Percentiles rank a stretch among this genome's conserved stretches.
These are phyloP conservation scores for Pleurotus platypus DNA, from an alignment of 768 basidiomycete genomes.

Conservation along the genomic window DNA sequence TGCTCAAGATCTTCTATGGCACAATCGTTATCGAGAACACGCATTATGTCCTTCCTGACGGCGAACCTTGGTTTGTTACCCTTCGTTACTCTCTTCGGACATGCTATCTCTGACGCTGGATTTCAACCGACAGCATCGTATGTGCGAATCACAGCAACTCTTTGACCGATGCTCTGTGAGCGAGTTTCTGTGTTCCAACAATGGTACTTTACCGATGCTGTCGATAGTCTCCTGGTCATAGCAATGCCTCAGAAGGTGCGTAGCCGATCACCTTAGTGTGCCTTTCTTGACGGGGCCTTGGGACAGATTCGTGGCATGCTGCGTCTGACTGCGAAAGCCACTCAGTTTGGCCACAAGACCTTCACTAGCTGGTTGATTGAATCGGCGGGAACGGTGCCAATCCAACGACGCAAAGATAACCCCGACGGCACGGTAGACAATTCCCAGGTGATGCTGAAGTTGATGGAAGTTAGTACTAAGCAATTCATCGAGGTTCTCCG, in stretches of 20 bases:
- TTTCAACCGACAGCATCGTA: conserved; percentile 53
- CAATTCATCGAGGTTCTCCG: neutral
- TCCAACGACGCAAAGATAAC: conserved; percentile 74
- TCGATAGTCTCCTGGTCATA: conserved; percentile 64
- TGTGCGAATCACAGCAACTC: conserved; percentile 87
- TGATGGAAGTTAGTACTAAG: conserved; percentile 52
- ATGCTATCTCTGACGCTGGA: neutral
- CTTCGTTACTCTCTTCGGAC: neutral
- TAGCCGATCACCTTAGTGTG: neutral
- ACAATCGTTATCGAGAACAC: conserved; percentile 82
- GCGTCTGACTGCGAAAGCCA: conserved; percentile 84
- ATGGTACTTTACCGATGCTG: neutral
- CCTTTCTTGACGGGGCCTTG: neutral
- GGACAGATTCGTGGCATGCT: conserved; percentile 71
- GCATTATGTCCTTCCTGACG: conserved; percentile 66
- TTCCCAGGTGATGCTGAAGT: conserved; percentile 58
- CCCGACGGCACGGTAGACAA: conserved; percentile 58
- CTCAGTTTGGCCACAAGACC: conserved; percentile 77
- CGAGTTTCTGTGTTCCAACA: neutral
- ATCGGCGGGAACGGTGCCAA: conserved; percentile 81
- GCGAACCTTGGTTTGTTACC: conserved; percentile 62
- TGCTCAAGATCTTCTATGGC: conserved; percentile 89
- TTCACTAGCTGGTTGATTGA: conserved; percentile 92
- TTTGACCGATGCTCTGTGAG: conserved; percentile 82
- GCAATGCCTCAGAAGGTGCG: conserved; percentile 67